Evolutionary conservation across 2,329 filamentous ascomycete species (phyloP).

Genomic region (Fusarium devonianum): DNA sequence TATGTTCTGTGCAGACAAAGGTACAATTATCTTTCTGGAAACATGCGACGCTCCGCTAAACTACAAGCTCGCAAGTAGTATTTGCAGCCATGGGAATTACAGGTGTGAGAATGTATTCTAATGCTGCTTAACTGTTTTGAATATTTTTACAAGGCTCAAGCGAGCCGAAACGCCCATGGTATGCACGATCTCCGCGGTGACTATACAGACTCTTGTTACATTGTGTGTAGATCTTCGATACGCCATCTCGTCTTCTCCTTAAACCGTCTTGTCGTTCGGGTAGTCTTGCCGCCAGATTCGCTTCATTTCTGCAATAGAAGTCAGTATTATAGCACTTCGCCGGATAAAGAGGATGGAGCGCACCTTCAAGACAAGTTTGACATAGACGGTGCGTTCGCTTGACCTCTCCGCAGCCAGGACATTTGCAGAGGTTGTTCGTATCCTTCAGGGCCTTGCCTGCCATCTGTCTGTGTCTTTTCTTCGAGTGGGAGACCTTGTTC

Average conservation of each 20-base stretch:
- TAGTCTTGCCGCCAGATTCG: constrained; percentile 53
- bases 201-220: constrained; percentile 45
- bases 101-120: not conserved
- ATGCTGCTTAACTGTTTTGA: constrained; percentile 23
- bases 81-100: no score
- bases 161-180: constrained; percentile 46
- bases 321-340: constrained; percentile 8
- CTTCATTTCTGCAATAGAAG: constrained; percentile 51
- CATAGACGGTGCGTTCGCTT: constrained; percentile 93
- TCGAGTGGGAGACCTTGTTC: constrained; percentile 98
- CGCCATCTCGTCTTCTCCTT: constrained; percentile 25
- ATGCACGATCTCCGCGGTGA: constrained; percentile 44
- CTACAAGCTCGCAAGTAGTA: no score
- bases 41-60: no score
- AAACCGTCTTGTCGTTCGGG: constrained; percentile 46
- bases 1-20: no score
- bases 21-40: no score
- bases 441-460: constrained; percentile 95
- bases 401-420: constrained; percentile 83
- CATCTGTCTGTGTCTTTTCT: constrained; percentile 92
- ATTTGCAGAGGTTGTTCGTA: constrained; percentile 84
- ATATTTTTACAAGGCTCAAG: constrained; percentile 44
- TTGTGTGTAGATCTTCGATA: constrained; percentile 34
- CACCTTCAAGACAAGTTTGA: constrained; percentile 85
- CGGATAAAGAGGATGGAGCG: not conserved